Conservation (phyloP, 1,284 basidiomycete genomes). For the Tylopilus sp. region DNA sequence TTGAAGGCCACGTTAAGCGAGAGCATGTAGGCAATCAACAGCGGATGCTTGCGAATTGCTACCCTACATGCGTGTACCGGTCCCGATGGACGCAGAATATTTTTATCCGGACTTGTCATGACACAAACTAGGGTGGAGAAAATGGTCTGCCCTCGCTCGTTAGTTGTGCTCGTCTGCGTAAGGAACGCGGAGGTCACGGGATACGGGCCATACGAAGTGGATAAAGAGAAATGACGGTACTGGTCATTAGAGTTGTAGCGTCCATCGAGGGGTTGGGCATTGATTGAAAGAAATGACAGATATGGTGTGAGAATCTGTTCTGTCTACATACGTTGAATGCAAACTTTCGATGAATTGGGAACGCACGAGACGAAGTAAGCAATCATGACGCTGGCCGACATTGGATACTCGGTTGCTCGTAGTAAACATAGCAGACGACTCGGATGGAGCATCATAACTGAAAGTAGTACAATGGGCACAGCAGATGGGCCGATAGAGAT, state of each 20-base stretch:
- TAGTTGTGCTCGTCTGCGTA: constrained; percentile 1
- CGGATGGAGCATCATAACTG: not conserved
- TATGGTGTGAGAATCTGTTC: not conserved
- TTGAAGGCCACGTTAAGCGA: constrained; percentile 8
- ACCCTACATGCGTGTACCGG: constrained; percentile 40
- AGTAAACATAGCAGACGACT: not conserved
- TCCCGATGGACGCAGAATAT: constrained; percentile 41
- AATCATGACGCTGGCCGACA: constrained; percentile 3
- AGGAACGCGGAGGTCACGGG: not conserved
- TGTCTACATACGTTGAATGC: not conserved
- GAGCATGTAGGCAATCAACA: not conserved
- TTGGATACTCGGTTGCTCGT: not conserved
- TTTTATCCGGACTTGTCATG: constrained; percentile 24
- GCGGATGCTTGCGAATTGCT: constrained; percentile 20
- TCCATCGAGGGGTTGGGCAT: not conserved
- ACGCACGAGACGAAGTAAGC: not conserved
- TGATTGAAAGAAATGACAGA: constrained; percentile 1
- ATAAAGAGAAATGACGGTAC: not conserved
- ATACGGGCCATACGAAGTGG: not conserved
- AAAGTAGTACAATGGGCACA: not conserved
- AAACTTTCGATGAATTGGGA: not conserved
- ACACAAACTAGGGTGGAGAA: constrained; percentile 41
- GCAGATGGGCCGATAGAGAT: not conserved
- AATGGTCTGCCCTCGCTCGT: constrained; percentile 37
- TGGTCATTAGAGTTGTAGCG: not conserved